phyloP scores from a whole-genome alignment of 768 basidiomycete genomes.

The Amanita pallidorosea region DNA sequence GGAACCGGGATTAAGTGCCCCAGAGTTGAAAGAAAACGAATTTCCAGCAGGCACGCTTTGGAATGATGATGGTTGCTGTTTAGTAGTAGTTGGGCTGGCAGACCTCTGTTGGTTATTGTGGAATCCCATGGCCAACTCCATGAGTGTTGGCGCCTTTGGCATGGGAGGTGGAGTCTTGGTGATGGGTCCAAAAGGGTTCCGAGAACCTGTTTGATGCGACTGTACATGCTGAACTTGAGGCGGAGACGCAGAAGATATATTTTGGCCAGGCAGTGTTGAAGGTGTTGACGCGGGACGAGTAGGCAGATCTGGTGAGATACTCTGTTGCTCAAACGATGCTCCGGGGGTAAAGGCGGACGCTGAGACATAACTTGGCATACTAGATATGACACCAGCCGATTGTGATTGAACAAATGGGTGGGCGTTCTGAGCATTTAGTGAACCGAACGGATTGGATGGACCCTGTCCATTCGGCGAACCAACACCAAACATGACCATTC shows the following conservation, averaged over 20 bases:
- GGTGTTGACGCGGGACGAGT: conserved; percentile 69
- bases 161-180: conserved; percentile 50
- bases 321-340: conserved; percentile 10
- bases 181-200: conserved; percentile 88
- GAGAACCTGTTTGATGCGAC: conserved; percentile 87
- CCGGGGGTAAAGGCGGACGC: conserved; percentile 14
- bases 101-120: neutral
- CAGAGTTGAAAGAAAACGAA: conserved; percentile 27
- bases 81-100: conserved; percentile 1
- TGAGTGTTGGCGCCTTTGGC: conserved; percentile 70
- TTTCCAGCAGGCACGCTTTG: conserved; percentile 14
- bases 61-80: conserved; percentile 12
- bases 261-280: conserved; percentile 29
- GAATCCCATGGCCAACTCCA: conserved; percentile 63
- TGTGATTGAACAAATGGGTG: conserved; percentile 8
- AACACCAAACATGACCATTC: conserved; percentile 34
- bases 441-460: conserved; percentile 1
- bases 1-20: conserved; percentile 33
- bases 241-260: conserved; percentile 23
- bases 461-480: conserved; percentile 10
- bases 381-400: conserved; percentile 1
- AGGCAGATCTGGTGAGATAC: conserved; percentile 23
- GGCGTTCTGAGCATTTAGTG: conserved; percentile 8
- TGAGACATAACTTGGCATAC: neutral
- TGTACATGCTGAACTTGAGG: conserved; percentile 54